Percentiles rank a stretch among this genome's conserved stretches.
phyloP scores from a whole-genome alignment of 2,329 filamentous ascomycete genomes.

The Coniochaeta sp. region DNA sequence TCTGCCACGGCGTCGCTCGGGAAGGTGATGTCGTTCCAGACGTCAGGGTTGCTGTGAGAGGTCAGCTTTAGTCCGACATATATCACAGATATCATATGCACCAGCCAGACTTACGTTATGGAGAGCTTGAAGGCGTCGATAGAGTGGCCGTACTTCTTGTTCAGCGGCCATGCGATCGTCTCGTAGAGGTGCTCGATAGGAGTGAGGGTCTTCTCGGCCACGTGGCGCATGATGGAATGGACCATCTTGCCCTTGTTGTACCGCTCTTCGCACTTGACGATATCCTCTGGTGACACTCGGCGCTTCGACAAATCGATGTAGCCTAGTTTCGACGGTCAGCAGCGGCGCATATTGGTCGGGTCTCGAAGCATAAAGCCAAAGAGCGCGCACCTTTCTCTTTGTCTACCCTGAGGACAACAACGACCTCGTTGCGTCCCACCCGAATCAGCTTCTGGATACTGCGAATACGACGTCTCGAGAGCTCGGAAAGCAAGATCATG shows the following conservation, averaged over 20 bases:
- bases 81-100: neutral
- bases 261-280: slow-evolving; percentile 95
- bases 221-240: slow-evolving; percentile 97
- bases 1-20: slow-evolving; percentile 77
- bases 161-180: slow-evolving; percentile 91
- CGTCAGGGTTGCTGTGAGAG: slow-evolving; percentile 69
- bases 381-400: slow-evolving; percentile 80
- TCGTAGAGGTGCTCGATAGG: slow-evolving; percentile 95
- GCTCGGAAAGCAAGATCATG: slow-evolving; percentile 98
- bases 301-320: slow-evolving; percentile 99
- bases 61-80: neutral
- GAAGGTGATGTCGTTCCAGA: slow-evolving; percentile 91
- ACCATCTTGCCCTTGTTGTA: slow-evolving; percentile 99
- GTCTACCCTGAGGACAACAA: slow-evolving; percentile 96
- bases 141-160: slow-evolving; percentile 94
- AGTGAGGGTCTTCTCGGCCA: slow-evolving; percentile 90
- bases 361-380: slow-evolving; percentile 3
- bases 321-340: slow-evolving; percentile 34
- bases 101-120: slow-evolving; percentile 64
- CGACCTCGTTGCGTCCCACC: slow-evolving; percentile 95
- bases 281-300: slow-evolving; percentile 94
- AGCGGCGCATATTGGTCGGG: slow-evolving; percentile 12
- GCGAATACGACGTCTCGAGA: slow-evolving; percentile 95
- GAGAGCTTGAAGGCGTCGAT: slow-evolving; percentile 98
- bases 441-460: slow-evolving; percentile 98